Conservation (phyloP, 1,284 basidiomycete species). For the Calocybe gambosa region DNA sequence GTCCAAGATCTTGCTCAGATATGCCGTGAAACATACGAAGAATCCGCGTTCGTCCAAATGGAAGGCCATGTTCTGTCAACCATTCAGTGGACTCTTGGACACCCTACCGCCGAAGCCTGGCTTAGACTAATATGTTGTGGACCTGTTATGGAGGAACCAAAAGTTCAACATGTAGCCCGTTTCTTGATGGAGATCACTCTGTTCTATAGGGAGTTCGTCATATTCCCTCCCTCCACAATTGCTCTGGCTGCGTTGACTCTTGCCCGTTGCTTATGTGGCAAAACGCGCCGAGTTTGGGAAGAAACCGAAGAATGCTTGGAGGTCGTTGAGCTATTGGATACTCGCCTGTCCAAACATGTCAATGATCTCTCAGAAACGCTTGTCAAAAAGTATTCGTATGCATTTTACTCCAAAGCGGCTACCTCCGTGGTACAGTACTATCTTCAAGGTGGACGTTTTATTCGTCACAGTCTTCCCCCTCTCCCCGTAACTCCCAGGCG, state of each 20-base stretch:
- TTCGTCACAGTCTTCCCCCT: conserved; percentile 40
- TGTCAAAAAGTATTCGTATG: conserved; percentile 96
- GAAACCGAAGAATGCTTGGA: conserved; percentile 74
- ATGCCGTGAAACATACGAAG: conserved; percentile 93
- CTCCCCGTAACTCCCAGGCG: conserved; percentile 71
- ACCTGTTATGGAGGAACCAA: conserved; percentile 72
- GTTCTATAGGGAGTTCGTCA: conserved; percentile 94
- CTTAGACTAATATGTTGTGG: conserved; percentile 76
- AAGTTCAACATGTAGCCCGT: conserved; percentile 90
- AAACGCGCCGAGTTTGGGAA: conserved; percentile 70
- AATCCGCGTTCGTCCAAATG: conserved; percentile 95
- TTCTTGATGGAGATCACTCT: conserved; percentile 99
- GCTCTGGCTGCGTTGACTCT: conserved; percentile 86
- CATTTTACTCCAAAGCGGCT: conserved; percentile 92
- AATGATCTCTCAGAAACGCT: conserved; percentile 89
- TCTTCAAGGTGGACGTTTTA: conserved; percentile 68
- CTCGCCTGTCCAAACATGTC: conserved; percentile 77
- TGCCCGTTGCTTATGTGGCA: conserved; percentile 82
- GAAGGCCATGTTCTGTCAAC: conserved; percentile 95
- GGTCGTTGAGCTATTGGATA: conserved; percentile 82
- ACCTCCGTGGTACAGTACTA: conserved; percentile 92
- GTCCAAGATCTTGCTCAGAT: conserved; percentile 92
- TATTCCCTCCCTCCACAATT: conserved; percentile 79
- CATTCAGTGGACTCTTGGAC: conserved; percentile 95
- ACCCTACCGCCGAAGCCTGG: conserved; percentile 98